Percentiles rank a stretch among this genome's conserved stretches.
Evolutionary conservation across 2,329 filamentous ascomycete species (phyloP).

Genomic region (Nemania sp.): DNA sequence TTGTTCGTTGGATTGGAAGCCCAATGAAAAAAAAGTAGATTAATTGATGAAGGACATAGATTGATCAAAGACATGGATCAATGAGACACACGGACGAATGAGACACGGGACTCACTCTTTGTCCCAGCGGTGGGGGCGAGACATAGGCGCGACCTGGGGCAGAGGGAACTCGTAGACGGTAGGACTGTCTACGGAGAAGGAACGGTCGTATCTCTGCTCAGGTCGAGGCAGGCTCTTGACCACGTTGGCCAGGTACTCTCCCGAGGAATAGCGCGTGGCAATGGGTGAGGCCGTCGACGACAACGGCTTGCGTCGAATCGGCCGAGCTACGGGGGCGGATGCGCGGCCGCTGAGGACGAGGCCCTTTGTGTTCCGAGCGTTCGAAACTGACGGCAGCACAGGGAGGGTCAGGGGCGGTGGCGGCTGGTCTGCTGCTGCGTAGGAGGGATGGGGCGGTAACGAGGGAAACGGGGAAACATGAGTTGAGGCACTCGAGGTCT

Average conservation of each 20-base stretch:
- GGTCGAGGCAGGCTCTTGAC: constrained; percentile 52
- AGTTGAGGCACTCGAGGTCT: constrained; percentile 47
- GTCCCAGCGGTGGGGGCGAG: constrained; percentile 30
- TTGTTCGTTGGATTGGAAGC: constrained; percentile 35
- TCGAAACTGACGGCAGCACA: constrained; percentile 36
- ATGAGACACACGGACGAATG: not conserved
- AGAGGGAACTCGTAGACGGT: constrained; percentile 63
- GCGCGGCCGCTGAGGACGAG: constrained; percentile 36
- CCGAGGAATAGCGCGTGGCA: constrained; percentile 54
- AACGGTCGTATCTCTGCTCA: constrained; percentile 59
- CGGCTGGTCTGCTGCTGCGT: constrained; percentile 31
- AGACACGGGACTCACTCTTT: constrained; percentile 37
- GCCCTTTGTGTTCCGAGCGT: constrained; percentile 38
- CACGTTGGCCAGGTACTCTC: constrained; percentile 43
- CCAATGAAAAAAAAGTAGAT: too few relatives aligned
- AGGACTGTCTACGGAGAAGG: constrained; percentile 62
- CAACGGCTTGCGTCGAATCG: constrained; percentile 65
- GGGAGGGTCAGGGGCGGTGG: constrained; percentile 26
- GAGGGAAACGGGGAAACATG: constrained; percentile 38
- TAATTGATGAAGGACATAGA: constrained; percentile 28
- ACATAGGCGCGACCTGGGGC: constrained; percentile 30
- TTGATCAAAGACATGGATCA: too few relatives aligned
- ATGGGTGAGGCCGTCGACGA: constrained; percentile 59
- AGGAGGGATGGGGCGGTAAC: constrained; percentile 16
- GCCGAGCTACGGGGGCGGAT: constrained; percentile 32